Evolutionary conservation across 129 eudicot species (phyloP).

Genomic region (Chrysanthemum lavandulifolium): DNA sequence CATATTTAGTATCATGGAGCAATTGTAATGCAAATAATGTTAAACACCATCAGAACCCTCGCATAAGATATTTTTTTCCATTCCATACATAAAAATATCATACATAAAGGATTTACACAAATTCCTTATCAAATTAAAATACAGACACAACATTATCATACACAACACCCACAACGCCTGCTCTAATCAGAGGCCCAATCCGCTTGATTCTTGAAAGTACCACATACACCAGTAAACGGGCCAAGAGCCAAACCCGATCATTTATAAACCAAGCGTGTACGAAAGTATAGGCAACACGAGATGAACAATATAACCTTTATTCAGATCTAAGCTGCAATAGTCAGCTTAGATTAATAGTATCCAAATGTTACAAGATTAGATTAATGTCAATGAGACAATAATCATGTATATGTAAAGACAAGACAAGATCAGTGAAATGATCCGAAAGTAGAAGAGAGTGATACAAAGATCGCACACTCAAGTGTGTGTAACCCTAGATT

Average conservation of each 20-base stretch:
- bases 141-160: slow-evolving; percentile 35
- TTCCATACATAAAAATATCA: not conserved
- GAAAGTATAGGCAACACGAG: too few relatives aligned
- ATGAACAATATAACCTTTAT: too few relatives aligned
- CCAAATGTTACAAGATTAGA: too few relatives aligned
- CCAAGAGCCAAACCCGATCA: slow-evolving; percentile 80
- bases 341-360: too few relatives aligned
- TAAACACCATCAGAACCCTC: not conserved
- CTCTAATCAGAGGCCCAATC: slow-evolving; percentile 90
- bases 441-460: too few relatives aligned
- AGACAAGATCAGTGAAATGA: too few relatives aligned
- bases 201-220: slow-evolving; percentile 94
- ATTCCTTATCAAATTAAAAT: not conserved
- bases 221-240: slow-evolving; percentile 92
- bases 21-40: not conserved
- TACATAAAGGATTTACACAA: not conserved
- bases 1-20: too few relatives aligned
- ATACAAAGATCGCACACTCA: too few relatives aligned
- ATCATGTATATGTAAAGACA: too few relatives aligned
- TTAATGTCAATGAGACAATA: too few relatives aligned
- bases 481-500: too few relatives aligned
- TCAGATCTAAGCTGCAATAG: too few relatives aligned
- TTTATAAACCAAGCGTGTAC: not conserved
- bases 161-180: slow-evolving; percentile 59
- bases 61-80: not conserved